These are phyloP conservation scores for Chaetomium sp. DNA, from an alignment of 2,329 filamentous ascomycete species.

Conservation along the genomic window DNA sequence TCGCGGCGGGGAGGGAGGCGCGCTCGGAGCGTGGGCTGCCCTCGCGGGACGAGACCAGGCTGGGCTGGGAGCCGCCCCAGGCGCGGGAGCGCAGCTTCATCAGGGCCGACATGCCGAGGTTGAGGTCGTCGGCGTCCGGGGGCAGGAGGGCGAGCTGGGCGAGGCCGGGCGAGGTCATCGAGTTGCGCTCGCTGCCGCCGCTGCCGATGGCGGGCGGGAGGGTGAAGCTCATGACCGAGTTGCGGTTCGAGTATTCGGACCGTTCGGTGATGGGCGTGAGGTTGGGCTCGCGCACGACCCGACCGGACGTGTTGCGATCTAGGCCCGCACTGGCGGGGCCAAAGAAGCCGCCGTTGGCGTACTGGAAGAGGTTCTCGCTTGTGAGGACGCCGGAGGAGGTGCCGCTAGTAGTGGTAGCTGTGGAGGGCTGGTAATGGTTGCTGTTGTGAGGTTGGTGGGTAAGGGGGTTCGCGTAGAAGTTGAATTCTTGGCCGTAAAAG, in stretches of 20 bases:
- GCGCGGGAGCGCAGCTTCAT: conserved; percentile 72
- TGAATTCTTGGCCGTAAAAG: conserved; percentile 95
- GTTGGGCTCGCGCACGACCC: conserved; percentile 79
- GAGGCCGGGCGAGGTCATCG: conserved; percentile 67
- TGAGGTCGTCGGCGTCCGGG: conserved; percentile 52
- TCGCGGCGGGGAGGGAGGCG: conserved; percentile 24
- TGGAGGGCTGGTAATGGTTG: conserved; percentile 45
- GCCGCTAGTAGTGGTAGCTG: conserved; percentile 10
- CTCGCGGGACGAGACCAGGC: conserved; percentile 58
- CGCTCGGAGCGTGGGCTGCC: conserved; percentile 55
- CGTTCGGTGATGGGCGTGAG: conserved; percentile 95
- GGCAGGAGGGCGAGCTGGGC: conserved; percentile 73
- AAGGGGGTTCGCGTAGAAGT: conserved; percentile 76
- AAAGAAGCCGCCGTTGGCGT: conserved; percentile 85
- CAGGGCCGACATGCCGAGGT: conserved; percentile 71
- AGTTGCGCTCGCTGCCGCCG: conserved; percentile 45
- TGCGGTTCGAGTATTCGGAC: conserved; percentile 93
- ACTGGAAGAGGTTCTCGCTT: conserved; percentile 54
- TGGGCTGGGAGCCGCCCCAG: conserved; percentile 80
- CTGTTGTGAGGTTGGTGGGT: conserved; percentile 45
- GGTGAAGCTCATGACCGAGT: conserved; percentile 78
- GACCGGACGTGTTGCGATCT: conserved; percentile 71
- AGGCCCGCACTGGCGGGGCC: conserved; percentile 65
- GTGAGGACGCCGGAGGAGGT: conserved; percentile 33
- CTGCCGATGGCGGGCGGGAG: conserved; percentile 50